phyloP scores from a whole-genome alignment of 805 yeast genomes.

The Saturnispora besseyi region DNA sequence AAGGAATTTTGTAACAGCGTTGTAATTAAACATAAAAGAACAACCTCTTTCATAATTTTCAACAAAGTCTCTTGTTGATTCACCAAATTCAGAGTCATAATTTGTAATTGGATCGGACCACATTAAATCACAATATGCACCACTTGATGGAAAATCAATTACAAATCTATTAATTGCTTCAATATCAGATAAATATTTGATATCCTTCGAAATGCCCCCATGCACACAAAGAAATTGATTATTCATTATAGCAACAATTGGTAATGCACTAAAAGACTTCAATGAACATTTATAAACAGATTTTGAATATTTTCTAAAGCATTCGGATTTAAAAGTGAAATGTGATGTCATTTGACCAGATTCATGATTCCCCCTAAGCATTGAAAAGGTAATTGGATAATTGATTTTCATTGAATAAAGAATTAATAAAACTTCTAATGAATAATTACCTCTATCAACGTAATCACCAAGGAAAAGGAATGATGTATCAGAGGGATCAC shows the following conservation, averaged over 20 bases:
- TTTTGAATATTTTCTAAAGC: conserved; percentile 69
- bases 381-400: conserved; percentile 64
- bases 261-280: conserved; percentile 74
- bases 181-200: conserved; percentile 61
- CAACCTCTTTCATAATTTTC: conserved; percentile 78
- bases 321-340: conserved; percentile 87
- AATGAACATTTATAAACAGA: conserved; percentile 65
- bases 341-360: conserved; percentile 88
- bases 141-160: conserved; percentile 82
- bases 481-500: conserved; percentile 66
- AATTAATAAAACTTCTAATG: conserved; percentile 72
- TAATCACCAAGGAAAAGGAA: conserved; percentile 89
- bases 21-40: conserved; percentile 80
- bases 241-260: conserved; percentile 89
- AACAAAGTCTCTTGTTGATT: conserved; percentile 36
- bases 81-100: conserved; percentile 45
- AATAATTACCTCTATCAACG: conserved; percentile 89
- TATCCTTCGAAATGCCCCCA: conserved; percentile 89
- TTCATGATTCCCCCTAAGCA: conserved; percentile 92
- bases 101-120: conserved; percentile 97
- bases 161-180: conserved; percentile 66
- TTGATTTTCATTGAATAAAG: conserved; percentile 72
- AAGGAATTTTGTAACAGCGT: conserved; percentile 72
- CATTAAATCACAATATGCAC: conserved; percentile 86
- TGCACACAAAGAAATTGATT: conserved; percentile 92